Conservation (phyloP, 768 basidiomycete species). For the Mycena olivaceomarginata region DNA sequence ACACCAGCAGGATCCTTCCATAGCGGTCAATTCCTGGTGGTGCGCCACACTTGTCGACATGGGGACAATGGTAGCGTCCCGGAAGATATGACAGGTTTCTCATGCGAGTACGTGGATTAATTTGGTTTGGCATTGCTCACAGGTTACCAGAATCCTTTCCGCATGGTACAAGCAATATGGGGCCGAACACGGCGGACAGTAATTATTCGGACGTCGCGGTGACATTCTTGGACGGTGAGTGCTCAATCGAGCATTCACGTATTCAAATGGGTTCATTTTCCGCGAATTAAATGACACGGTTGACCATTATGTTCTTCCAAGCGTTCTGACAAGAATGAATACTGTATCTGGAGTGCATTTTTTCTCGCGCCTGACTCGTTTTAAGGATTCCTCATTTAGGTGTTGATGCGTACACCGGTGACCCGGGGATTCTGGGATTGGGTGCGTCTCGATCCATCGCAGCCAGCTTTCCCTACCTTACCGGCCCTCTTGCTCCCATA, state of each 20-base stretch:
- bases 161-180: conserved; percentile 54
- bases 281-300: conserved; percentile 39
- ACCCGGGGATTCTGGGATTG: background rate
- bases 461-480: conserved; percentile 17
- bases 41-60: conserved; percentile 55
- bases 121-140: no score
- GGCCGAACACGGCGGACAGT: no score
- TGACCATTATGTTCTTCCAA: conserved; percentile 39
- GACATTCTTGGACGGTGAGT: conserved; percentile 34
- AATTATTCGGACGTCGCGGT: conserved; percentile 36
- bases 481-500: conserved; percentile 19
- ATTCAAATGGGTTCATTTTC: conserved; percentile 54
- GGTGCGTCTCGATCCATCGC: no score
- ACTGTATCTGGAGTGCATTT: conserved; percentile 70
- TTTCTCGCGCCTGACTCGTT: background rate
- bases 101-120: no score
- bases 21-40: conserved; percentile 45
- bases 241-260: conserved; percentile 33
- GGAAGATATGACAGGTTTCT: conserved; percentile 66
- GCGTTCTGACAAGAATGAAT: conserved; percentile 31
- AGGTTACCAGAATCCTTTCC: conserved; percentile 69
- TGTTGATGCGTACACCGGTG: background rate
- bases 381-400: background rate
- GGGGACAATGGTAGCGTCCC: conserved; percentile 69
- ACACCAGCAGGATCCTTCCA: conserved; percentile 36